phyloP scores from a whole-genome alignment of 2,329 filamentous ascomycete species.

The Geosmithia morbida region DNA sequence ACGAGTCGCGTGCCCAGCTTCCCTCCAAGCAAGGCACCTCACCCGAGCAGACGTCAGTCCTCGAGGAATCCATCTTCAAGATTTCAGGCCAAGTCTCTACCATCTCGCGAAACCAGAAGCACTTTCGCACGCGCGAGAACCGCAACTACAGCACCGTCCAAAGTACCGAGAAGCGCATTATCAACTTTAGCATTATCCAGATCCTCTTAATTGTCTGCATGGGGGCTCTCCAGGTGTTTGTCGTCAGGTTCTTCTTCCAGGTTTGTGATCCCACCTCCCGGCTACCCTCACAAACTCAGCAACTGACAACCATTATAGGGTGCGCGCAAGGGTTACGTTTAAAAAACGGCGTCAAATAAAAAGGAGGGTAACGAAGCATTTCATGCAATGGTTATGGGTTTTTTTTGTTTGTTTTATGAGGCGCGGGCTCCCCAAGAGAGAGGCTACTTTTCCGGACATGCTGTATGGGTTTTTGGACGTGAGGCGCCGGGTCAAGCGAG shows the following conservation, averaged over 20 bases:
- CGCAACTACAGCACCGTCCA: conserved; percentile 96
- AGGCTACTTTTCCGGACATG: not conserved
- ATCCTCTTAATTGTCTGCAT: conserved; percentile 83
- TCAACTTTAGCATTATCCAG: conserved; percentile 95
- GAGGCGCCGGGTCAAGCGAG: not conserved
- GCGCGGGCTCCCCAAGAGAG: conserved; percentile 13
- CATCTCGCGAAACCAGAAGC: conserved; percentile 94
- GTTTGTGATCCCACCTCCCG: conserved; percentile 23
- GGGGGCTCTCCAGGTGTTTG: conserved; percentile 92
- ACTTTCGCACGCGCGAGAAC: conserved; percentile 98
- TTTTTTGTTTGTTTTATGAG: conserved; percentile 11
- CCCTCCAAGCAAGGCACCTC: conserved; percentile 80
- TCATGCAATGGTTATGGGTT: not conserved
- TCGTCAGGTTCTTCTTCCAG: conserved; percentile 98
- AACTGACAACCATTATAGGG: conserved; percentile 26
- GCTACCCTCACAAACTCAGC: not conserved
- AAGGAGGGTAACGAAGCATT: not conserved
- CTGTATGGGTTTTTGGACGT: conserved; percentile 4
- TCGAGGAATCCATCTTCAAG: conserved; percentile 94
- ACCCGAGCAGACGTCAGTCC: conserved; percentile 73
- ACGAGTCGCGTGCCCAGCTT: conserved; percentile 68
- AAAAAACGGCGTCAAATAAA: conserved; percentile 12
- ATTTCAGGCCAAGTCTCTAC: conserved; percentile 85
- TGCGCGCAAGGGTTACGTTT: conserved; percentile 56
- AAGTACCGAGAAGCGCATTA: conserved; percentile 89